Evolutionary conservation across 805 yeast genomes (phyloP).

Genomic region (Metschnikowia chrysomelidarum): DNA sequence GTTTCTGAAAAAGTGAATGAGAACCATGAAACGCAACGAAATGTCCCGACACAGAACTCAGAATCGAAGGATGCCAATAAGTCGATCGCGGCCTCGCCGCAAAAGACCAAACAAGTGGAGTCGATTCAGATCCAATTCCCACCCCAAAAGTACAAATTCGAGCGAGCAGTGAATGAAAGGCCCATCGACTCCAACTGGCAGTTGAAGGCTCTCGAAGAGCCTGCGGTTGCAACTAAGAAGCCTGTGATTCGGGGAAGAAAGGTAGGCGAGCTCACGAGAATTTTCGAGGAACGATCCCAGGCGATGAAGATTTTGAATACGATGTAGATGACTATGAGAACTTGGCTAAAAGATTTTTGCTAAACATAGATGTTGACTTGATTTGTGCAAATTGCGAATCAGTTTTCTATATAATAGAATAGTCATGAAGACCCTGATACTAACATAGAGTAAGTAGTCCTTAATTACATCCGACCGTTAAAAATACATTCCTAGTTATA

Average conservation of each 20-base stretch:
- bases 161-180: slow-evolving; percentile 1
- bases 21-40: too few relatives aligned
- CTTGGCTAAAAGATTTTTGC: too few relatives aligned
- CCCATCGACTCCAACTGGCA: background rate
- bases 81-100: too few relatives aligned
- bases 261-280: slow-evolving; percentile 60
- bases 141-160: slow-evolving; percentile 37
- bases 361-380: too few relatives aligned
- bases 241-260: slow-evolving; percentile 54
- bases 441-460: too few relatives aligned
- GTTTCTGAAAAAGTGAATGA: too few relatives aligned
- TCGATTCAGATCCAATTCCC: slow-evolving; percentile 31
- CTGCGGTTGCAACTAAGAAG: slow-evolving; percentile 18
- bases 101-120: background rate
- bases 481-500: background rate
- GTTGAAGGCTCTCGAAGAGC: background rate
- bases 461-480: too few relatives aligned
- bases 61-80: too few relatives aligned
- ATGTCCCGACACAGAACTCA: too few relatives aligned
- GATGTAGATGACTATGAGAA: slow-evolving; percentile 8
- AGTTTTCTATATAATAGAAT: too few relatives aligned
- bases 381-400: too few relatives aligned
- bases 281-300: slow-evolving; percentile 58
- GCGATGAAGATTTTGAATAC: slow-evolving; percentile 33
- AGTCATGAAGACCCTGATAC: too few relatives aligned